Base-by-base conservation (phyloP, 1,139 yeast species). In the Saccharomyces hybrid region DNA sequence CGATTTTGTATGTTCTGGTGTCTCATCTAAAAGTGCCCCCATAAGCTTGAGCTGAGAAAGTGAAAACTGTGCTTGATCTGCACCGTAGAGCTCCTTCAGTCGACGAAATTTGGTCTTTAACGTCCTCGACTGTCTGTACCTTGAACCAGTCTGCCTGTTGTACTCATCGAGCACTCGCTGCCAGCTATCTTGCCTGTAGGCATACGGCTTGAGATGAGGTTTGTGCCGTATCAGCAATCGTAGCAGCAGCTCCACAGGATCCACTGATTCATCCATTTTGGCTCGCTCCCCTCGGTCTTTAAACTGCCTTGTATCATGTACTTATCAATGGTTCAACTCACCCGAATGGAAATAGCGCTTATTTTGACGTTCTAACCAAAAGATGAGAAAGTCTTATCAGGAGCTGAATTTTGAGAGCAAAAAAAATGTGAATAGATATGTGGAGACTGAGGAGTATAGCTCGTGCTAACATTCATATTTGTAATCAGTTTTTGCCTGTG, bases 61-160 rank as follows among this genome's bases (percentile, higher is more conserved):
- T 7, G 42, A 38, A 16, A 38, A 38, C n/a, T 38, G 42, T 38
- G 42, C 54, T 11, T 48, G 42, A 32, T 59, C 61, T 7, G 50
- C 55, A 31, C 52, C 51, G 50, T 56, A 63, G 9, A 54, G 32
- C 2, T 56, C 60, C 38, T 58, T 57, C 46, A 68, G 48, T 54
- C 62, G 63, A 32, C 64, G 66, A 48, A 66, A 68, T 47, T 67
- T 60, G 16, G 57, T 63, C 58, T 61, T 63, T 31, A 68, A 48
- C 1, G 71, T 68, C 31, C 72, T 61, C 28, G 59, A 60, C 52
- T 68, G 72, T 41, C 62, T 62, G 44, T 65, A 65, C 4, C 54
- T 54, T 3, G 58, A 56, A 6, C 62, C 65, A 3, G 67, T 60
- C 13, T 50, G 49, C 4, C 47, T 16, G 55, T 68, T 68, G 52